Percentiles rank a stretch among this genome's conserved stretches.
Evolutionary conservation across 306 rosid species (phyloP).

Genomic region (Rosa rugosa): DNA sequence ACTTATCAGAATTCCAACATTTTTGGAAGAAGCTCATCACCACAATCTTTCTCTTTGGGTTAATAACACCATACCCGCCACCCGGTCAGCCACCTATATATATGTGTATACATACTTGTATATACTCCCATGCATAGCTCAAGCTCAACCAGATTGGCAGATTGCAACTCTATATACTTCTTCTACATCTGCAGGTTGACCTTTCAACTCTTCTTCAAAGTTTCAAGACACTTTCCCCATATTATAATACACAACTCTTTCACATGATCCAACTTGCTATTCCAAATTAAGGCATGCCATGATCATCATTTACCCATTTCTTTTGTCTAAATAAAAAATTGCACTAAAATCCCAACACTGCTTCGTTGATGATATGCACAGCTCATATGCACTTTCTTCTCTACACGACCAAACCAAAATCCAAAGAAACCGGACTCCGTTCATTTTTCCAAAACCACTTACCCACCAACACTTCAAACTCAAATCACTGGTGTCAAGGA

Average conservation of each 20-base stretch:
- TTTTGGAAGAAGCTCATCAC: neutral
- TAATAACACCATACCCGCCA: neutral
- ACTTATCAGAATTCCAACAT: neutral
- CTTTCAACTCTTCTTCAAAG: neutral
- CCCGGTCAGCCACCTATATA: neutral
- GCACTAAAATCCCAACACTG: neutral
- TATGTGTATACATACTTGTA: neutral
- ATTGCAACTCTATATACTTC: neutral
- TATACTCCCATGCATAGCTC: neutral
- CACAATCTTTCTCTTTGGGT: neutral
- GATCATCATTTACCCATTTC: neutral
- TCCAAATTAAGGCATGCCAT: conserved; percentile 6
- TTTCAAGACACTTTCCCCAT: too few species aligned
- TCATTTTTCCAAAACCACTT: neutral
- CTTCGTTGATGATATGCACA: neutral
- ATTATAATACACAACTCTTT: neutral
- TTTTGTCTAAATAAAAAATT: neutral
- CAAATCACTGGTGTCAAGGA: neutral
- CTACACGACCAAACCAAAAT: conserved; percentile 9
- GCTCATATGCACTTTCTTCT: neutral
- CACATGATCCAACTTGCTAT: conserved; percentile 19
- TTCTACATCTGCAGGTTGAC: neutral
- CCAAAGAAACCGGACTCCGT: neutral
- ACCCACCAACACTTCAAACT: conserved; percentile 8
- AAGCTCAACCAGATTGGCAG: neutral